These are phyloP conservation scores for Verticillium nubilum DNA, from an alignment of 2,329 filamentous ascomycete genomes.

Conservation along the genomic window DNA sequence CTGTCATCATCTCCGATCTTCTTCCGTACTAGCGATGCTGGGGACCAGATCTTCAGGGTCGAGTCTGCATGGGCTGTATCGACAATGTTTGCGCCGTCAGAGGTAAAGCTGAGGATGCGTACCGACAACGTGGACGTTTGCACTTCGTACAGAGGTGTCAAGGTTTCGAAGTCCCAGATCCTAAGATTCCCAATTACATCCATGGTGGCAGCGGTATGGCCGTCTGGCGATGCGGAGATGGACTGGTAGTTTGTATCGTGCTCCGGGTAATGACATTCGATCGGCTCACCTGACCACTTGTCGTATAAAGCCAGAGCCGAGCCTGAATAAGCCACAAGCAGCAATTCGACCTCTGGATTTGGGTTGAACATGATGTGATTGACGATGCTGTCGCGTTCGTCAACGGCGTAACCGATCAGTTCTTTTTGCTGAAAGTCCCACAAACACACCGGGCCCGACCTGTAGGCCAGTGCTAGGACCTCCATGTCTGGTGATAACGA, in stretches of 20 bases:
- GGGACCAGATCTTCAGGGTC: slow-evolving; percentile 17
- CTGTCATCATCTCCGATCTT: slow-evolving; percentile 14
- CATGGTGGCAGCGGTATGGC: slow-evolving; percentile 13
- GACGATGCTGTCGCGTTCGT: slow-evolving; percentile 8
- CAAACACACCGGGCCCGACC: slow-evolving; percentile 14
- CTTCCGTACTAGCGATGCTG: slow-evolving; percentile 14
- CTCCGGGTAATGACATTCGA: slow-evolving; percentile 2
- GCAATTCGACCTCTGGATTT: slow-evolving; percentile 12
- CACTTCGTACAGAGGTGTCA: slow-evolving; percentile 14
- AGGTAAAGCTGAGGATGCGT: slow-evolving; percentile 14
- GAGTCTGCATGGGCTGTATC: slow-evolving; percentile 12
- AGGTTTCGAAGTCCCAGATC: slow-evolving; percentile 17
- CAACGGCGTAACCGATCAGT: slow-evolving; percentile 14
- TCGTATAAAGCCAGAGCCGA: slow-evolving; percentile 14
- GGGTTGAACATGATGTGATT: slow-evolving; percentile 16
- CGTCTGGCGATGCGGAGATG: slow-evolving; percentile 13
- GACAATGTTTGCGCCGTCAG: slow-evolving; percentile 13
- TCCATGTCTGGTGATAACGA: slow-evolving; percentile 13
- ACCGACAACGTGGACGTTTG: slow-evolving; percentile 8
- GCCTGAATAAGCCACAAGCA: slow-evolving; percentile 14
- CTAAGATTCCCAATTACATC: slow-evolving; percentile 11
- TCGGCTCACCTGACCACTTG: slow-evolving; percentile 10
- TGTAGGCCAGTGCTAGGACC: slow-evolving; percentile 15
- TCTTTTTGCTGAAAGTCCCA: slow-evolving; percentile 12
- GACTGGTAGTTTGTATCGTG: slow-evolving; percentile 8